Evolutionary conservation across 2,329 filamentous ascomycete genomes (phyloP).

Genomic region (Pseudogymnoascus sp.): DNA sequence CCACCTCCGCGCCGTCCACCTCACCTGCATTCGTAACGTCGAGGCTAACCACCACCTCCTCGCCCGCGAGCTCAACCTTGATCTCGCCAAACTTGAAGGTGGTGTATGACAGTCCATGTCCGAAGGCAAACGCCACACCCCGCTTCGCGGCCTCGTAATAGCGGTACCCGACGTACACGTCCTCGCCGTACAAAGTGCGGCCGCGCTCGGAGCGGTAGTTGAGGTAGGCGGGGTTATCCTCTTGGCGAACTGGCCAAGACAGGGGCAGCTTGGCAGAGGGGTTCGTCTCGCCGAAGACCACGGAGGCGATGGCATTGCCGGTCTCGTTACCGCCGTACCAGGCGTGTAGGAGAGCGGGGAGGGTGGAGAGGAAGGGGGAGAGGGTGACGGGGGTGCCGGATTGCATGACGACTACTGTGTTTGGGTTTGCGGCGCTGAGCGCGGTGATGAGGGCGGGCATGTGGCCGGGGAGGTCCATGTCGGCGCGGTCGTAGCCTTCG

Average conservation of each 20-base stretch:
- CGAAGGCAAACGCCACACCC: constrained; percentile 65
- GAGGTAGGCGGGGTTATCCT: constrained; percentile 68
- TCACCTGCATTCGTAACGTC: constrained; percentile 36
- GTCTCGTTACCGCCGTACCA: constrained; percentile 88
- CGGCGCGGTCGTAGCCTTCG: constrained; percentile 69
- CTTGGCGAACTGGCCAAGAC: constrained; percentile 58
- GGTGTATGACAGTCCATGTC: constrained; percentile 72
- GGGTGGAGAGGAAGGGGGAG: constrained; percentile 52
- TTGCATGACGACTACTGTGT: constrained; percentile 66
- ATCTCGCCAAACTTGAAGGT: constrained; percentile 52
- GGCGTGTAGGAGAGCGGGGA: constrained; percentile 57
- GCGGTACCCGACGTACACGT: constrained; percentile 72
- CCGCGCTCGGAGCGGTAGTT: constrained; percentile 66
- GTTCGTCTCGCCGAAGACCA: constrained; percentile 66
- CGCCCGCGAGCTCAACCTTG: constrained; percentile 34
- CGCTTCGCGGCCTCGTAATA: constrained; percentile 67
- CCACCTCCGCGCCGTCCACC: constrained; percentile 27
- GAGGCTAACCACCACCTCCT: constrained; percentile 40
- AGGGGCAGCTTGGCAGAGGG: constrained; percentile 69
- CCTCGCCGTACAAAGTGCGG: constrained; percentile 68
- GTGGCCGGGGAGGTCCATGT: constrained; percentile 66
- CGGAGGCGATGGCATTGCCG: constrained; percentile 71
- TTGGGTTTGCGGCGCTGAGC: constrained; percentile 58
- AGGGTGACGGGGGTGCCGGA: constrained; percentile 68
- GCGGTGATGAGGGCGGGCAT: constrained; percentile 62